phyloP scores from a whole-genome alignment of 441 rosid genomes.

The Mallotus japonicus region DNA sequence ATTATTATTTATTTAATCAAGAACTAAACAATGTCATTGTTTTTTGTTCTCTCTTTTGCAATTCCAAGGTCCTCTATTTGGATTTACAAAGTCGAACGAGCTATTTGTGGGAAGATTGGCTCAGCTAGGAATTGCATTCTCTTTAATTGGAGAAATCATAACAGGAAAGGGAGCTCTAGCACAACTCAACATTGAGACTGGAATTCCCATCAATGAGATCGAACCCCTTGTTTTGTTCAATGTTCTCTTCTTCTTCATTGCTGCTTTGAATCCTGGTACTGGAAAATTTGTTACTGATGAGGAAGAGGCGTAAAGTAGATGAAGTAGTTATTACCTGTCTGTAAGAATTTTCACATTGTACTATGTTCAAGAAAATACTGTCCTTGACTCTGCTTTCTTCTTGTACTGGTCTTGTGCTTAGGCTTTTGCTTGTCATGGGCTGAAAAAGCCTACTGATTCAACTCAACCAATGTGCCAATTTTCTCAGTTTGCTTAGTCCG shows the following conservation, averaged over 20 bases:
- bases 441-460: not conserved
- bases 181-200: conserved; percentile 92
- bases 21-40: no score
- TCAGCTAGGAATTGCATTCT: conserved; percentile 88
- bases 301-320: conserved; percentile 41
- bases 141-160: conserved; percentile 86
- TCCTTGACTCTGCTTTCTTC: no score
- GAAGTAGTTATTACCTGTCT: not conserved
- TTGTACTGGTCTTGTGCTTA: no score
- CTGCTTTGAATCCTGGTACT: conserved; percentile 88
- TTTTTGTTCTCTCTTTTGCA: not conserved
- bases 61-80: conserved; percentile 76
- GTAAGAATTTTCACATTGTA: not conserved
- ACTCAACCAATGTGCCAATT: no score
- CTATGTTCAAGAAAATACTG: no score
- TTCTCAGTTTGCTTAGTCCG: no score
- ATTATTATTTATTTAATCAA: no score
- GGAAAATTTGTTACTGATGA: conserved; percentile 86
- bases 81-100: conserved; percentile 89
- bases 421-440: not conserved
- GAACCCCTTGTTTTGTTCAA: conserved; percentile 91
- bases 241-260: conserved; percentile 76
- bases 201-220: conserved; percentile 73
- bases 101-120: conserved; percentile 91
- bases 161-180: conserved; percentile 95